Base-by-base conservation (phyloP, 345 rosid genomes). In the Hibiscus mutabilis region DNA sequence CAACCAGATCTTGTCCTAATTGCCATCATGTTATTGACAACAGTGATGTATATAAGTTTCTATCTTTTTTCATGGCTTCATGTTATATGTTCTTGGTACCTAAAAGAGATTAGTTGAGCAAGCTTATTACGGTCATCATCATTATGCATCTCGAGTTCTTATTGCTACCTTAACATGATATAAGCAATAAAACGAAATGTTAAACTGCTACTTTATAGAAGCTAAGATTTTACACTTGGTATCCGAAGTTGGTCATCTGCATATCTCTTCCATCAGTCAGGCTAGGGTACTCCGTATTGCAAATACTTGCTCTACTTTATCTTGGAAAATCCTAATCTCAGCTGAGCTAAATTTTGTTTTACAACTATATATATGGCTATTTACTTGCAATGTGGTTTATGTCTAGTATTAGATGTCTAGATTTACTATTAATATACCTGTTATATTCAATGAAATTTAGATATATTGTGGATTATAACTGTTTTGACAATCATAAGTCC, bases 1-100 rank as follows among this genome's bases (percentile, higher is more conserved):
- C 99, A 24, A 72, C 88, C 0, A 89, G 81, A 72, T 83, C 93
- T 46, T 92, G 99, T 82, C 96, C 99, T 0, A 92, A 80, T 47
- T 95, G 99, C 80, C 82, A 77, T 9, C 82, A 90, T 60, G 63
- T 79, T 74, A 90, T 95, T 66, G 99, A 90, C 82, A 95, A 92
- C 77, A 87, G 85, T 76, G 97, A 95, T 82, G 97, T 92, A 89
- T 92, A 89, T 37, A 70, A n/a, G 44, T 47, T 71, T 76, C 73
- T 19, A 27, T 16, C 71, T 73, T 21, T 35, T 55, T 37, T 35
- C 22, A 35, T 1, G 47, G 60, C 24, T 68, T 71, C 49, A 9
- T 25, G 58, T 72, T 46, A 6, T 35, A 22, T 33, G 61, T 12
- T 56, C 52, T 37, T 25, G 8, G 10, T 57, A 37, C 73, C 63